Evolutionary conservation across 1,284 basidiomycete species (phyloP).

Genomic region (Fistulinella cinereoalba): DNA sequence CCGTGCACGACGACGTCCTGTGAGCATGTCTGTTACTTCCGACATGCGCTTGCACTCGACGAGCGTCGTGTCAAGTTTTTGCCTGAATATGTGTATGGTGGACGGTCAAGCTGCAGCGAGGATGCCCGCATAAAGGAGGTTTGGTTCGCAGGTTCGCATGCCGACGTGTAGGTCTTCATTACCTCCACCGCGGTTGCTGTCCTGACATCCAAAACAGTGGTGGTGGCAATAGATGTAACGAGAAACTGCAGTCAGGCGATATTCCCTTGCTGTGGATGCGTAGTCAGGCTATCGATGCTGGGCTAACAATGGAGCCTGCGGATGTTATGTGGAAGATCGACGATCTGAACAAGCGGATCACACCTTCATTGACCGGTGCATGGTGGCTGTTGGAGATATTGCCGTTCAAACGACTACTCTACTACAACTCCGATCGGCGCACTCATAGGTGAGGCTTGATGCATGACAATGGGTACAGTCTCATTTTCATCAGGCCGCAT

Average conservation of each 20-base stretch:
- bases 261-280: slow-evolving; percentile 37
- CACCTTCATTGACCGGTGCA: slow-evolving; percentile 13
- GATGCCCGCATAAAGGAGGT: slow-evolving; percentile 33
- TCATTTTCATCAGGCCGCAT: slow-evolving; percentile 29
- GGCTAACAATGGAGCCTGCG: slow-evolving; percentile 21
- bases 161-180: slow-evolving; percentile 37
- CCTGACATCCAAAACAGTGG: slow-evolving; percentile 19
- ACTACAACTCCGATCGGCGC: slow-evolving; percentile 22
- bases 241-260: slow-evolving; percentile 28
- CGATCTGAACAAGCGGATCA: slow-evolving; percentile 27
- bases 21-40: slow-evolving; percentile 32
- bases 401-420: slow-evolving; percentile 28
- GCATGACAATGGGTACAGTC: too few relatives aligned
- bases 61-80: slow-evolving; percentile 42
- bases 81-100: slow-evolving; percentile 36
- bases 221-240: slow-evolving; percentile 30
- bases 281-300: slow-evolving; percentile 27
- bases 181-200: too few relatives aligned
- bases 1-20: slow-evolving; percentile 29
- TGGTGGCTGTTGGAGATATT: slow-evolving; percentile 32
- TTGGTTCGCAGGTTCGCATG: slow-evolving; percentile 37
- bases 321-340: slow-evolving; percentile 31
- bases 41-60: slow-evolving; percentile 37
- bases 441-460: slow-evolving; percentile 23
- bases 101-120: slow-evolving; percentile 11